Evolutionary conservation across 2,329 filamentous ascomycete genomes (phyloP), one percentile per base, ranked within the genome.

Genomic region (Fusarium abutilonis): DNA sequence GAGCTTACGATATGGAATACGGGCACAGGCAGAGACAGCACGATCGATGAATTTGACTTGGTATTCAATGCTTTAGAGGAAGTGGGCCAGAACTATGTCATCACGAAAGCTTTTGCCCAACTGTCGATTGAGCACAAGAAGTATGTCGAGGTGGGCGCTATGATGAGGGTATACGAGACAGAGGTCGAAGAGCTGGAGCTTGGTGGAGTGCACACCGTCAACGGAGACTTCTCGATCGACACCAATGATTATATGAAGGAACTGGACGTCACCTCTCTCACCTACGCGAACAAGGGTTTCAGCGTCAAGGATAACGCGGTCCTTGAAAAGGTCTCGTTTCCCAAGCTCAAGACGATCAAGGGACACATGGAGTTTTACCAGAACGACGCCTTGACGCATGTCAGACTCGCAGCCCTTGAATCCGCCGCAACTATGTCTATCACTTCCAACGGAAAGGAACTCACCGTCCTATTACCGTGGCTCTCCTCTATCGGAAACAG

Each of bases 191-290:
- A 57, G 3, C 36, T 72, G 7, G 54, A 62, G 11, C 53, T 72
- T 1, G 52, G 52, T 2, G 70, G 70, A n/a, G 51, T 72, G 13
- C 50, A 64, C n/a, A 67, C 56, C 1, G 66, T 70, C 11, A 46
- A 68, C 3, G 66, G 60, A 3, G 70, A 72, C 15, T 68, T 72
- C 31, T 68, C 60, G 4, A 60, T 72, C 23, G 70, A 72, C 44
- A 29, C 56, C 1, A 72, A 72, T 23, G 39, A 29, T 0, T 39
- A 70, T 10, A 41, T 72, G 46, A 53, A 63, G 31, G 50, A 60
- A 34, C 34, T 72, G 9, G 48, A 61, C 14, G 47, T 66, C 5
- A 50, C 52, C 3, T 32, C 56, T 2, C 41, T 69, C 4, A 67
- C 60, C 1, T 69, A 67, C 2, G 66, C 60, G 1, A 58, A 70